Evolutionary conservation across 768 basidiomycete genomes (phyloP), one percentile per base, ranked within the genome.

Genomic region (Leucocoprinus sp.): DNA sequence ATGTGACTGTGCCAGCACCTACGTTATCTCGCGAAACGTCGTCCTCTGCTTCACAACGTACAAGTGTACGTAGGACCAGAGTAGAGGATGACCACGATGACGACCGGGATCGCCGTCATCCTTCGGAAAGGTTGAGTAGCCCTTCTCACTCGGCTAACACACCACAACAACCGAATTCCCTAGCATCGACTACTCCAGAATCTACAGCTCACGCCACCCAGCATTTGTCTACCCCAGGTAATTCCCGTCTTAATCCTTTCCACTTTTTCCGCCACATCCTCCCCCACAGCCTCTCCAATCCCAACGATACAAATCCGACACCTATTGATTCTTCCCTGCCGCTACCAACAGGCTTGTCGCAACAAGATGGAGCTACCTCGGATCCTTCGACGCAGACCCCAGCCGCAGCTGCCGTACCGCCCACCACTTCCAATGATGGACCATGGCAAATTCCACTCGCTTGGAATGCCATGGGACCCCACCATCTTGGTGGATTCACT

Each of bases 31-130:
- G 39, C 23, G 49, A 41, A 18, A 43, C 37, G 6, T 39, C 51
- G 12, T 26, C 48, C 39, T 23, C 48, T 39, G 5, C 37, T 38
- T 37, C 57, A 24, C 22, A 38, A 4, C 56, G 64, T 38, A 53
- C 50, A 27, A 61, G 58, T 41, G 63, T 80, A 34, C 79, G 80
- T 18, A 66, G 46, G 17, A 42, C 72, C 14, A 63, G 80, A 34
- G 77, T 81, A 2, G 78, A 82, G 2, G 75, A 79, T 43, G 80
- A 82, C 45, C 69, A 69, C 5, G 80, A 84, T 50, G 69, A 72
- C 5, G 78, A 77, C 9, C 63, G 80, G 29, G 77, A 83, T 54
- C 69, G 74, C 45, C 70, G 82, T 45, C 80, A 82, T 54, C 80
- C 82, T 14, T 79, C 78, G 17, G 72, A 82, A 57, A 75, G 82